Evolutionary conservation across 495 filamentous ascomycete species (phyloP), one percentile per base, ranked within the genome.

Genomic region (Hypoxylon lienhwacheense): DNA sequence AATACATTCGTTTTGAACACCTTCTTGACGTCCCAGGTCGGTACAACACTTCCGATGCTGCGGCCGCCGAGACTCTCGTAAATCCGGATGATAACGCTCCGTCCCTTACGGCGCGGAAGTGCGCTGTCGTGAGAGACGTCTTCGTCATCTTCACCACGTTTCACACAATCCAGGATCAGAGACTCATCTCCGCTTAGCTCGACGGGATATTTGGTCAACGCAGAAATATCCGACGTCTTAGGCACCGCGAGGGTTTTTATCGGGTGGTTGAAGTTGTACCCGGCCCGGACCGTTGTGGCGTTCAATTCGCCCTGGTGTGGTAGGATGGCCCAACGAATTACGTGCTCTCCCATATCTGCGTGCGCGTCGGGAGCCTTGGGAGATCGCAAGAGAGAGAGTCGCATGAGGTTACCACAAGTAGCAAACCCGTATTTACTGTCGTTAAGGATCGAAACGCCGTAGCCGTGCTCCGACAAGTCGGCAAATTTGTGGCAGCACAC

Each of bases 351-450:
- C 93, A 98, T 98, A 70, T 98, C 93, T 45, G 93, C 93, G 64
- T 97, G 85, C 8, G 86, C 91, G 66, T 98, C 93, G 14, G 93
- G 93, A 0, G 93, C 93, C 64, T 97, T 98, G n/a, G 93, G 89
- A 32, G 90, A 86, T 22, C 93, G 83, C 6, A 98, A 81, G 29
- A 98, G 77, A 33, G 86, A 91, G 11, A 98, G 77, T 12, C 93
- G 85, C 93, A 98, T 98, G 29, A 92, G 70, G 55, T 85, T 89
- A n/a, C 93, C 93, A 40, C 76, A 77, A 15, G 90, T 95, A 28
- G 93, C 93, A 68, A 98, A 98, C 17, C 93, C 93, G 59, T 97
- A 97, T 70, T 98, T 98, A 71, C 82, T 87, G 66, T 98, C 93
- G 68, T 98, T 98, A 22, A 97, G 79, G 59, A 98, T 87, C 3